Evolutionary conservation across 2,329 filamentous ascomycete genomes (phyloP).

Genomic region (Aspergillus sp.): DNA sequence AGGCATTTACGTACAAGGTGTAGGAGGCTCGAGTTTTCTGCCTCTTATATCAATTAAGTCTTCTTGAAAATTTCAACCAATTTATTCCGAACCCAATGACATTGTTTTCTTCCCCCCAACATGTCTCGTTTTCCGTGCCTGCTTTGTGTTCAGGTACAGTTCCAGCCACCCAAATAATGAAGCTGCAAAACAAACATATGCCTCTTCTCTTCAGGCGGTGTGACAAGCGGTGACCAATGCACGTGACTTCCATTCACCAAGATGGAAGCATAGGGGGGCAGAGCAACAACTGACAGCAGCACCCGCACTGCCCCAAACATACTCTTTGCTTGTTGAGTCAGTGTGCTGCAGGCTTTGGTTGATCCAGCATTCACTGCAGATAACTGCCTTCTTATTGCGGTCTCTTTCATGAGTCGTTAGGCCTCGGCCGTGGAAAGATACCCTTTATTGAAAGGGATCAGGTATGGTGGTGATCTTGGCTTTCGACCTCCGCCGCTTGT

Average conservation of each 20-base stretch:
- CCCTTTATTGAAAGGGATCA: conserved; percentile 19
- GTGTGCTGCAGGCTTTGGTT: conserved; percentile 4
- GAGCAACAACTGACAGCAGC: conserved; percentile 32
- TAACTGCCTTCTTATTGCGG: neutral
- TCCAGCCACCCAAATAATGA: neutral
- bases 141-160: neutral
- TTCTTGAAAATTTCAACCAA: neutral
- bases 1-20: neutral
- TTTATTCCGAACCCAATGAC: neutral
- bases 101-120: neutral
- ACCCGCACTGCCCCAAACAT: conserved; percentile 27
- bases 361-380: neutral
- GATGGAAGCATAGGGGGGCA: conserved; percentile 27
- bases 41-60: neutral
- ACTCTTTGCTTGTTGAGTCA: conserved; percentile 14
- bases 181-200: conserved; percentile 10
- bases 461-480: conserved; percentile 32
- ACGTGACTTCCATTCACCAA: conserved; percentile 24
- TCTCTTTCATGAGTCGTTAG: neutral
- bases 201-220: conserved; percentile 16
- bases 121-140: neutral
- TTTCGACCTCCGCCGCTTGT: conserved; percentile 36
- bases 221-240: conserved; percentile 16
- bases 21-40: neutral
- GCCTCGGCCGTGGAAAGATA: neutral